Evolutionary conservation across 371 early-diverging fungal genomes (phyloP), one percentile per base, ranked within the genome.

Genomic region (Mortierella sp.): DNA sequence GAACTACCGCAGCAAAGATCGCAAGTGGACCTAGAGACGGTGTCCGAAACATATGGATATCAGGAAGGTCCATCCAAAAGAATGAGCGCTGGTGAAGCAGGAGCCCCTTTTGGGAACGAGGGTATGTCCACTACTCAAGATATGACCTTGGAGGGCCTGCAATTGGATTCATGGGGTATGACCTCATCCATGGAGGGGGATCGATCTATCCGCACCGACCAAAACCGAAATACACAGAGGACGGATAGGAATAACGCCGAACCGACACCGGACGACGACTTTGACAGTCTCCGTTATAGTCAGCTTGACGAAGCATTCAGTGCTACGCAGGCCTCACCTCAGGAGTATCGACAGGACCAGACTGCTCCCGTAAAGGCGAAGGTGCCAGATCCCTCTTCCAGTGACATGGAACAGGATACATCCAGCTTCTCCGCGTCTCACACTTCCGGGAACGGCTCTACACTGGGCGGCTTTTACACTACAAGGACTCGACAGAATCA

Each of bases 251-350:
- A 34, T n/a, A n/a, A n/a, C n/a, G n/a, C 7, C 2, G 66, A 57
- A 16, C 10, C 52, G 22, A 43, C 27, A 1, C 50, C 41, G 2
- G 70, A 70, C 4, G 70, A 77, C 24, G 78, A 66, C 40, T 66
- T 70, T 40, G 67, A 34, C 0, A 57, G 70, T 31, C 53, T 77
- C 5, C 66, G 62, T 17, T 54, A 59, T 46, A 70, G 66, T 40
- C 66, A 76, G 31, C 45, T 76, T 6, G 77, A 74, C 25, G 74
- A 69, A 19, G 67, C 60, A 16, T 69, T 69, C 43, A 60, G 43
- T 24, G 45, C 54, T 16, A 49, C 49, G 4, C 57, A 65, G 3
- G 50, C 58, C 1, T 52, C 65, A 1, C 70, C 34, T 4, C 34
- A 10, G 34, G 10, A 10, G 34, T 10, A 7, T 34, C 10, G 7